Evolutionary conservation across 1,284 basidiomycete species (phyloP).

Genomic region (Cryptococcus sp.): DNA sequence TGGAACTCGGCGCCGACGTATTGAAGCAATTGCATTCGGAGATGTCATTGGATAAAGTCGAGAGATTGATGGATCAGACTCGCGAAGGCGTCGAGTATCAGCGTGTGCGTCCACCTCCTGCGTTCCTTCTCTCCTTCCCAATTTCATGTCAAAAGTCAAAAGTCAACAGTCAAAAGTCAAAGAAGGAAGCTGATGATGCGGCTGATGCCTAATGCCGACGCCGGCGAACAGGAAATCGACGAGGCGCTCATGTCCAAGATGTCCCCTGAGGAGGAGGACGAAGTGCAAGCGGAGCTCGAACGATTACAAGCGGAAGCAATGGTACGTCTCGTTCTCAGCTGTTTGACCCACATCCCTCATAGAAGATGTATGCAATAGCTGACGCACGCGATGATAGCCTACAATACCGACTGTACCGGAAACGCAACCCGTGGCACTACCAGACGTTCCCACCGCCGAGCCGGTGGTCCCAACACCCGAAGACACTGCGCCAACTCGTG

Average conservation of each 20-base stretch:
- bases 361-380: background rate
- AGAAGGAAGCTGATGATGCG: background rate
- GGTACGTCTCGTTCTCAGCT: conserved; percentile 26
- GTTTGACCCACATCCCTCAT: background rate
- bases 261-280: conserved; percentile 88
- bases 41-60: conserved; percentile 89
- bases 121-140: too few relatives aligned
- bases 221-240: conserved; percentile 73
- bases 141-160: background rate
- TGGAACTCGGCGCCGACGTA: conserved; percentile 90
- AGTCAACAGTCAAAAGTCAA: background rate
- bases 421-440: conserved; percentile 50
- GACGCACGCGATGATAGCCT: conserved; percentile 26
- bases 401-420: conserved; percentile 35
- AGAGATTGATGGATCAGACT: conserved; percentile 88
- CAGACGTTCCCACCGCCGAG: conserved; percentile 59
- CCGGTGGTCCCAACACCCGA: conserved; percentile 45
- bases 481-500: conserved; percentile 36
- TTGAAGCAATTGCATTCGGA: conserved; percentile 92
- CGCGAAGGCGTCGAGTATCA: conserved; percentile 91
- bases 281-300: conserved; percentile 78
- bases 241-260: conserved; percentile 81
- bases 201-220: background rate
- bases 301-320: conserved; percentile 65
- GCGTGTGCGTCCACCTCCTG: conserved; percentile 59